Conservation (phyloP, 371 early-diverging fungal species). For the Mucor plumbeus region DNA sequence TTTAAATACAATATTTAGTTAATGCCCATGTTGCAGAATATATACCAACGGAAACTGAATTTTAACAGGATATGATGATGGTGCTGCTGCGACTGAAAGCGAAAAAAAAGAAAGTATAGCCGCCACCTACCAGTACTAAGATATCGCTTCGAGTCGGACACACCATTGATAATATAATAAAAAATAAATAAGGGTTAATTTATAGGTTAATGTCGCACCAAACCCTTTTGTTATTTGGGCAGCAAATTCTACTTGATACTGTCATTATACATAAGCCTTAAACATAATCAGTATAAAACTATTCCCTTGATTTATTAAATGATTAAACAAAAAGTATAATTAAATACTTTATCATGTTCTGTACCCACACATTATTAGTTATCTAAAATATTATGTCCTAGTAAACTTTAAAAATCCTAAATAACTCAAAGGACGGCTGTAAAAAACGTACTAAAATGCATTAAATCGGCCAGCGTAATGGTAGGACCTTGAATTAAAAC, state of each 20-base stretch:
- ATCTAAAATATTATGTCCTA: not conserved
- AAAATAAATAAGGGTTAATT: not conserved
- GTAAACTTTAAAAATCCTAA: not conserved
- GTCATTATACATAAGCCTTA: not conserved
- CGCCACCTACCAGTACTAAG: not conserved
- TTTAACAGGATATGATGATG: no score
- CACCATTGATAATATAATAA: not conserved
- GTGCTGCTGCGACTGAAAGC: no score
- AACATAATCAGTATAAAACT: not conserved
- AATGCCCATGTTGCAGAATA: no score
- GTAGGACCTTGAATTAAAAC: slow-evolving; percentile 1
- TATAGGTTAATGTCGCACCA: not conserved
- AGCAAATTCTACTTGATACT: not conserved
- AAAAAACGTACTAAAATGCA: not conserved
- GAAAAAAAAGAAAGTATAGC: slow-evolving; percentile 4
- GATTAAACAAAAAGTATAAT: not conserved
- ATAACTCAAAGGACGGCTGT: not conserved
- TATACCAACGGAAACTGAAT: not conserved
- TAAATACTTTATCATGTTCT: not conserved
- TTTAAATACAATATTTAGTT: no score
- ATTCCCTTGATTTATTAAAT: no score
- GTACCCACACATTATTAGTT: not conserved
- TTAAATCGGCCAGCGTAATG: not conserved
- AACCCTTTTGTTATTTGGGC: not conserved
- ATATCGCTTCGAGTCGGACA: slow-evolving; percentile 10